A percentile compares a stretch with the other conserved stretches of the same genome.
Evolutionary conservation across 352 stramenopile genomes (phyloP).

Genomic region (Globisporangium sylvaticum): DNA sequence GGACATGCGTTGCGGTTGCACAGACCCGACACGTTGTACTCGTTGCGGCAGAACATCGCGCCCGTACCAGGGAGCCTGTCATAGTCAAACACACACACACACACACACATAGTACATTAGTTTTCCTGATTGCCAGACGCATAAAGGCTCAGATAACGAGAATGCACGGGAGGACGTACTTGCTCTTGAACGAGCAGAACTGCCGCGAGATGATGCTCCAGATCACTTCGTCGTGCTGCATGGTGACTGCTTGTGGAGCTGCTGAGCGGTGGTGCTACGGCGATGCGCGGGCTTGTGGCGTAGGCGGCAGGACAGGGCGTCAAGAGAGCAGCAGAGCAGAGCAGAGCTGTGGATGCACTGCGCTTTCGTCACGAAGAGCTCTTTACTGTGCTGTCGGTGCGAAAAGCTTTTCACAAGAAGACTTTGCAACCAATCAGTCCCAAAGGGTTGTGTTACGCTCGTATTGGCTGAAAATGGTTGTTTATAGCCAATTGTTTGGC

Average conservation of each 20-base stretch:
- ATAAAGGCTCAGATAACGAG: neutral
- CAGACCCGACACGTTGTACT: conserved; percentile 97
- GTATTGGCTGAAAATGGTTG: neutral
- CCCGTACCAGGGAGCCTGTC: conserved; percentile 58
- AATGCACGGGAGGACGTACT: conserved; percentile 34
- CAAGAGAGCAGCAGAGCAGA: no score
- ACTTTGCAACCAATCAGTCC: conserved; percentile 20
- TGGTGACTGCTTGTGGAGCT: conserved; percentile 25
- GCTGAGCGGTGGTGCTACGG: neutral
- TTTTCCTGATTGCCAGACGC: neutral
- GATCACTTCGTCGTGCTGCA: conserved; percentile 98
- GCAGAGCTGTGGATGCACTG: neutral
- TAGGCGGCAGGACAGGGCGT: neutral
- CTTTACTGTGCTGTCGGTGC: conserved; percentile 8
- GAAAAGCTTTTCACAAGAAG: conserved; percentile 5
- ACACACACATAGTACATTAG: neutral
- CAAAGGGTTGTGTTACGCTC: neutral
- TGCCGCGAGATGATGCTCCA: conserved; percentile 98
- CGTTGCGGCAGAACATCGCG: conserved; percentile 97
- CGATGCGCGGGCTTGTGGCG: neutral
- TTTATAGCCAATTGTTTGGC: neutral
- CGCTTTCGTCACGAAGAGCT: neutral
- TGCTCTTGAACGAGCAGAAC: conserved; percentile 99
- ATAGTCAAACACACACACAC: neutral
- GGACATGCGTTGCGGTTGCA: conserved; percentile 96